A percentile compares a stretch with the other conserved stretches of the same genome.
Evolutionary conservation across 495 filamentous ascomycete genomes (phyloP).

Genomic region (Parathielavia appendiculata): DNA sequence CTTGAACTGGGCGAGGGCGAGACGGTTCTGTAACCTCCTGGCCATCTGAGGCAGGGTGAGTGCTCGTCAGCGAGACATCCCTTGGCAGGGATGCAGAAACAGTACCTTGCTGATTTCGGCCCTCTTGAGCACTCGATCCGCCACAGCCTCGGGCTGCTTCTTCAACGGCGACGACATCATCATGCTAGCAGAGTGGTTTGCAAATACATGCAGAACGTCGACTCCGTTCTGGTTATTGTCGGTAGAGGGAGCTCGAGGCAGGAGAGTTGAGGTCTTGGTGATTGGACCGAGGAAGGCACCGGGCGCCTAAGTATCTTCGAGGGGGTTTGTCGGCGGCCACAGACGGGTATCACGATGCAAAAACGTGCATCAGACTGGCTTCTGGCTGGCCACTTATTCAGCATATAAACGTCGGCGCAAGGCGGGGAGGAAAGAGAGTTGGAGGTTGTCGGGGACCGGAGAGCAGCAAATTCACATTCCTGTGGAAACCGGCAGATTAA

Average conservation of each 20-base stretch:
- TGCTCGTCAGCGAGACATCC: conserved; percentile 13
- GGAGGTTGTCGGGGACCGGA: conserved; percentile 9
- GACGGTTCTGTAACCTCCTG: conserved; percentile 79
- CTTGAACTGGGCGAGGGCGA: conserved; percentile 95
- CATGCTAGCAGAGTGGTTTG: conserved; percentile 20
- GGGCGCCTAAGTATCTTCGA: conserved; percentile 13
- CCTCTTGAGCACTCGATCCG: conserved; percentile 63
- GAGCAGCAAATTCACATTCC: conserved; percentile 34
- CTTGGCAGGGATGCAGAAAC: conserved; percentile 9
- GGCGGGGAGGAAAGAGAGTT: conserved; percentile 2
- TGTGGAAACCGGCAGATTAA: conserved; percentile 38
- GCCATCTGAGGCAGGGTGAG: conserved; percentile 61
- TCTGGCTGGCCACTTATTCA: conserved; percentile 1
- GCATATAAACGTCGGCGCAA: conserved; percentile 6
- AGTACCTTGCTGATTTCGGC: conserved; percentile 80
- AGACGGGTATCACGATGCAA: neutral
- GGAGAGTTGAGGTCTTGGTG: conserved; percentile 27
- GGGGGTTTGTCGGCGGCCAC: conserved; percentile 8
- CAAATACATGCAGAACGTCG: conserved; percentile 15
- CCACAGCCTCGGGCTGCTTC: conserved; percentile 60
- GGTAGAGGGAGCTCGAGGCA: conserved; percentile 18
- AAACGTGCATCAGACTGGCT: neutral
- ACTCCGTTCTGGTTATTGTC: conserved; percentile 21
- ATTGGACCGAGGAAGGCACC: conserved; percentile 28
- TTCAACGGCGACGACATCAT: conserved; percentile 54